A percentile compares a stretch with the other conserved stretches of the same genome.
phyloP scores from a whole-genome alignment of 768 basidiomycete genomes.

The Amanita rubescens region DNA sequence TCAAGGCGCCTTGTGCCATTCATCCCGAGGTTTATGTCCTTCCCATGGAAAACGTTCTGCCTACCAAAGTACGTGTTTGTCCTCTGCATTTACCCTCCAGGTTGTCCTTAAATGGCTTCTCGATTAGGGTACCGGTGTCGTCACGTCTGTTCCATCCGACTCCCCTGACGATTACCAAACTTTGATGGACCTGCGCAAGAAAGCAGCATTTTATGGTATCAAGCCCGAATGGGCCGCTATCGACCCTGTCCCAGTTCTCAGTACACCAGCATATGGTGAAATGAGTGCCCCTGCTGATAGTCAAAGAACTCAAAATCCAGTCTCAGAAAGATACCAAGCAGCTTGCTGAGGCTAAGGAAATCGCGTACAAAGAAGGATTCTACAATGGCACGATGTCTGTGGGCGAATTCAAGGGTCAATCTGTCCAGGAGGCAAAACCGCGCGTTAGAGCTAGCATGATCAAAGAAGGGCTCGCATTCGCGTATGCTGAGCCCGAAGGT shows the following conservation, averaged over 20 bases:
- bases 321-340: slow-evolving; percentile 93
- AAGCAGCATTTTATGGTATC: slow-evolving; percentile 94
- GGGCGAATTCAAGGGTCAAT: slow-evolving; percentile 84
- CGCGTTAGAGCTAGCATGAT: slow-evolving; percentile 86
- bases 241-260: slow-evolving; percentile 82
- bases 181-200: slow-evolving; percentile 87
- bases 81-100: neutral
- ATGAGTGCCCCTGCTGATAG: slow-evolving; percentile 77
- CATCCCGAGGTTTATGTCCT: slow-evolving; percentile 88
- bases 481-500: slow-evolving; percentile 95
- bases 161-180: slow-evolving; percentile 96
- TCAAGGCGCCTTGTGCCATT: slow-evolving; percentile 80
- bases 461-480: slow-evolving; percentile 65
- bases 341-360: slow-evolving; percentile 93
- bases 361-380: slow-evolving; percentile 98
- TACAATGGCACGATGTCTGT: slow-evolving; percentile 88
- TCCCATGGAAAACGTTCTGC: slow-evolving; percentile 97
- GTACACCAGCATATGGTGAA: slow-evolving; percentile 89
- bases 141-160: slow-evolving; percentile 96
- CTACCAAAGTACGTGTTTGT: slow-evolving; percentile 64
- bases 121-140: slow-evolving; percentile 86
- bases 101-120: neutral
- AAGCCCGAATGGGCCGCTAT: slow-evolving; percentile 80
- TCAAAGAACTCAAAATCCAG: slow-evolving; percentile 88
- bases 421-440: slow-evolving; percentile 86